Evolutionary conservation across 768 basidiomycete genomes (phyloP).

Genomic region (Xanthoconium stramineum): DNA sequence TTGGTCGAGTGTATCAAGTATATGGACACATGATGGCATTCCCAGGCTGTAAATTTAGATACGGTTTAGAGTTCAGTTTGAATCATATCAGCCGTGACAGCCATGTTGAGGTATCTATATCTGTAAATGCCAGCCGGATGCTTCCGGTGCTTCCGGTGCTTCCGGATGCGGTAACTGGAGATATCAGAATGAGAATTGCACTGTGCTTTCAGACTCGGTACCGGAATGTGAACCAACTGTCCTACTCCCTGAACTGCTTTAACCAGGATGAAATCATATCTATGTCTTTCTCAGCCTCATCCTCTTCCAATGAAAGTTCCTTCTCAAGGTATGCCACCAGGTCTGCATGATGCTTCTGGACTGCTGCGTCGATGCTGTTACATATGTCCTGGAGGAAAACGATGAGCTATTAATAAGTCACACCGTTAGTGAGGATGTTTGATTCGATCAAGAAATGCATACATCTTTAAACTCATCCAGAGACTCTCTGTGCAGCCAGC

Average conservation of each 20-base stretch:
- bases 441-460: not conserved
- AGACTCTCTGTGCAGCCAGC: not conserved
- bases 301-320: not conserved
- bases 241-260: not conserved
- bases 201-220: too few relatives aligned
- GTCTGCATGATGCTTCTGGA: not conserved
- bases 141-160: too few relatives aligned
- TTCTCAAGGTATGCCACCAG: not conserved
- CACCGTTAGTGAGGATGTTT: not conserved
- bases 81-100: too few relatives aligned
- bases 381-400: not conserved
- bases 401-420: not conserved
- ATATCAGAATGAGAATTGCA: too few relatives aligned
- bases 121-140: too few relatives aligned
- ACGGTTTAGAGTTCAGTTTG: too few relatives aligned
- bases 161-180: too few relatives aligned
- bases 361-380: not conserved
- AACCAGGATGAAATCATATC: not conserved
- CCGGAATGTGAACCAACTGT: too few relatives aligned
- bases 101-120: too few relatives aligned
- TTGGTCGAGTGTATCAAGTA: not conserved
- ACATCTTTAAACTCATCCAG: not conserved
- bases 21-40: too few relatives aligned
- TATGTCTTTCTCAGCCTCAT: not conserved
- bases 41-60: too few relatives aligned